These are phyloP conservation scores for Caloboletus inedulis DNA, from an alignment of 1,284 basidiomycete genomes.

Conservation along the genomic window DNA sequence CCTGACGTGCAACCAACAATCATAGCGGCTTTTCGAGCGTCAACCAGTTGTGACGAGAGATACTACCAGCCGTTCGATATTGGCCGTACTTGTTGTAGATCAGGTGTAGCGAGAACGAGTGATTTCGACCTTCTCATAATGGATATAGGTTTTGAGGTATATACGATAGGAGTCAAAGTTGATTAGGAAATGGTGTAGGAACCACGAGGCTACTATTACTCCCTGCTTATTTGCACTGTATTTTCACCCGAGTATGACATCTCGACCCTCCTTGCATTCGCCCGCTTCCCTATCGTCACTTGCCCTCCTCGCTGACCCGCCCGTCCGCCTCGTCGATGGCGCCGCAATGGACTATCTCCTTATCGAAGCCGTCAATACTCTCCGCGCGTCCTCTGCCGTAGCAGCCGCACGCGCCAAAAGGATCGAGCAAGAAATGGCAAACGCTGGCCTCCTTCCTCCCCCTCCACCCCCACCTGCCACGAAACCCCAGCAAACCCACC, in stretches of 20 bases:
- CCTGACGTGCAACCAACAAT: too few species aligned
- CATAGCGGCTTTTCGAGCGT: too few species aligned
- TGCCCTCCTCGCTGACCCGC: slow-evolving; percentile 57
- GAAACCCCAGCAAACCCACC: slow-evolving; percentile 42
- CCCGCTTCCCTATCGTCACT: slow-evolving; percentile 37
- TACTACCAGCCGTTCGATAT: too few species aligned
- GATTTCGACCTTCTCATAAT: too few species aligned
- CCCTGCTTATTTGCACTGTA: too few species aligned
- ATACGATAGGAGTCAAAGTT: too few species aligned
- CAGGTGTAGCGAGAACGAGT: too few species aligned
- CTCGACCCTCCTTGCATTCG: slow-evolving; percentile 36
- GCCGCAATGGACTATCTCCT: slow-evolving; percentile 82
- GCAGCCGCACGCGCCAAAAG: slow-evolving; percentile 63
- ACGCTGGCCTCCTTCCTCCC: slow-evolving; percentile 62
- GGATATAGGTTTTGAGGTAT: too few species aligned
- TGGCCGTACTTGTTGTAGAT: too few species aligned
- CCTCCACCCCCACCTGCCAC: slow-evolving; percentile 37
- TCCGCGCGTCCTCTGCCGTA: slow-evolving; percentile 68
- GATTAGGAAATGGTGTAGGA: too few species aligned
- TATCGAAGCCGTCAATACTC: slow-evolving; percentile 72
- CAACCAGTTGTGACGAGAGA: too few species aligned
- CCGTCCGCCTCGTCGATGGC: slow-evolving; percentile 62
- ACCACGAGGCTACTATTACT: too few species aligned
- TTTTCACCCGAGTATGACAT: neutral
- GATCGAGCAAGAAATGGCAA: slow-evolving; percentile 71